A percentile compares a stretch with the other conserved stretches of the same genome.
Conservation (phyloP, 345 rosid species). For the Populus euphratica region DNA sequence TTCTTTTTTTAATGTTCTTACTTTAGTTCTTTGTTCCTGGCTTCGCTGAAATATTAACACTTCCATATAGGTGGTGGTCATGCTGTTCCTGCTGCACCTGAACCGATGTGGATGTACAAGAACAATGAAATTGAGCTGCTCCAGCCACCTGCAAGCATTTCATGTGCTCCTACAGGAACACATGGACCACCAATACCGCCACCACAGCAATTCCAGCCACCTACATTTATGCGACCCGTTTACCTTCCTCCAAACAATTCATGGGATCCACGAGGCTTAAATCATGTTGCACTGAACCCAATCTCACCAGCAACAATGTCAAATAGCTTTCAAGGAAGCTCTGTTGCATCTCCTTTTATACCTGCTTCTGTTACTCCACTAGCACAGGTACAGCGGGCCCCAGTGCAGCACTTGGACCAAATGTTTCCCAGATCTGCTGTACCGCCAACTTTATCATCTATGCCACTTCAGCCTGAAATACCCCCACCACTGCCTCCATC, state of each 20-base stretch:
- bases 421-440: constrained; percentile 46
- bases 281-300: constrained; percentile 50
- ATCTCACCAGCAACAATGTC: constrained; percentile 48
- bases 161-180: constrained; percentile 45
- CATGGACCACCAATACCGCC: constrained; percentile 59
- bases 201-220: constrained; percentile 61
- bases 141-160: constrained; percentile 54
- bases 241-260: constrained; percentile 62
- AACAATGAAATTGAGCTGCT: constrained; percentile 35
- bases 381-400: constrained; percentile 65
- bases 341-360: constrained; percentile 59
- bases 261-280: constrained; percentile 70
- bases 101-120: constrained; percentile 37
- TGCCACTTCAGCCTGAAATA: constrained; percentile 40
- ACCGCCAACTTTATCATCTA: constrained; percentile 43
- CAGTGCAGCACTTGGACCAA: constrained; percentile 62
- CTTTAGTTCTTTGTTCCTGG: not conserved
- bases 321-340: constrained; percentile 47
- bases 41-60: constrained; percentile 16
- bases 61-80: constrained; percentile 37
- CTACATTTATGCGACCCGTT: constrained; percentile 65
- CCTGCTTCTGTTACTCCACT: constrained; percentile 76
- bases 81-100: constrained; percentile 32
- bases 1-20: not conserved
- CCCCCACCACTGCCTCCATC: constrained; percentile 56